Conservation (phyloP, 2,329 filamentous ascomycete species). For the Ophiocordyceps unilateralis region DNA sequence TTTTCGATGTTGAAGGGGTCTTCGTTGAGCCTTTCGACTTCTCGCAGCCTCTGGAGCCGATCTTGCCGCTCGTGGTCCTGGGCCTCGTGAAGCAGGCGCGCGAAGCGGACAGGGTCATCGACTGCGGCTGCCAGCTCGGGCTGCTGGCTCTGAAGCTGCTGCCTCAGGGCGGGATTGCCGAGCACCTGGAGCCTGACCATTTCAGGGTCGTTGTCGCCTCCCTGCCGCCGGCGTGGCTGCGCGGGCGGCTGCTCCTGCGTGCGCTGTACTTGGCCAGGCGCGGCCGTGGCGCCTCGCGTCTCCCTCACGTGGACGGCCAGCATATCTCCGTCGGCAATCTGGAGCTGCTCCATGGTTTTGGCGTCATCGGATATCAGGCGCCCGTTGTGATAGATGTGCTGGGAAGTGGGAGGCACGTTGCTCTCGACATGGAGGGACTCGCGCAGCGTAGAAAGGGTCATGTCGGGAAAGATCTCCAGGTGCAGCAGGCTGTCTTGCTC, state of each 20-base stretch:
- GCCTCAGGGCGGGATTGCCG: slow-evolving; percentile 55
- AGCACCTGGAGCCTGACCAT: slow-evolving; percentile 68
- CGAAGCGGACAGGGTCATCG: slow-evolving; percentile 61
- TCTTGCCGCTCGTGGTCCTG: slow-evolving; percentile 54
- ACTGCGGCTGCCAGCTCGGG: slow-evolving; percentile 63
- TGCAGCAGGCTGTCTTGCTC: slow-evolving; percentile 59
- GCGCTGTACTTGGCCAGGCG: slow-evolving; percentile 20
- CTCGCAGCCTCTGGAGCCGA: slow-evolving; percentile 60
- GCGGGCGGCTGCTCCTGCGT: slow-evolving; percentile 11
- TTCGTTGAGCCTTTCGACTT: slow-evolving; percentile 73
- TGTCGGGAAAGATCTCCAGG: slow-evolving; percentile 66
- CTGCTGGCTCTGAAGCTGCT: slow-evolving; percentile 52
- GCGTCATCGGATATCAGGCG: slow-evolving; percentile 58
- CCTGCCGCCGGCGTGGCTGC: slow-evolving; percentile 15
- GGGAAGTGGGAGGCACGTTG: slow-evolving; percentile 49
- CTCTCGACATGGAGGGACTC: slow-evolving; percentile 77
- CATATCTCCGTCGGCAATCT: slow-evolving; percentile 82
- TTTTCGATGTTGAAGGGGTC: slow-evolving; percentile 91
- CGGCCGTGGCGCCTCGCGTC: slow-evolving; percentile 30
- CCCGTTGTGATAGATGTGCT: slow-evolving; percentile 85
- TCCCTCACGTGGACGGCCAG: slow-evolving; percentile 66
- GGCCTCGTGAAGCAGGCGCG: slow-evolving; percentile 50
- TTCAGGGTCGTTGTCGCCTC: slow-evolving; percentile 50
- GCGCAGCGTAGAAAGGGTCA: slow-evolving; percentile 73
- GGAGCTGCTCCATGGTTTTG: slow-evolving; percentile 66